Conservation (phyloP, 2,329 filamentous ascomycete genomes). For the Aspergillus sclerotialis region DNA sequence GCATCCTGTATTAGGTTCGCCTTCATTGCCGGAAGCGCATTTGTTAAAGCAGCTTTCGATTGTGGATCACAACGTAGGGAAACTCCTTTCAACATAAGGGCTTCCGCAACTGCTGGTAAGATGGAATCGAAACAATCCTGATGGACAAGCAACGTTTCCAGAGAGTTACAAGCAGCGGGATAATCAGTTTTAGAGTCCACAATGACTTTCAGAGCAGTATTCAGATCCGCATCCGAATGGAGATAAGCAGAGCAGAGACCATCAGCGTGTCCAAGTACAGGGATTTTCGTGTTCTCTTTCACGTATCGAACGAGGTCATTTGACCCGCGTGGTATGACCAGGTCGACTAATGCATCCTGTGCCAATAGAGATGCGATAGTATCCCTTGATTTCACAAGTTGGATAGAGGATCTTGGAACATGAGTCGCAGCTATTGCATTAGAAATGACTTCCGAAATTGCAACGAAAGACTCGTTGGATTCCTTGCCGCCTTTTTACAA, state of each 20-base stretch:
- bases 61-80: slow-evolving; percentile 69
- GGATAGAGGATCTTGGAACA: slow-evolving; percentile 80
- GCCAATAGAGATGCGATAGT: slow-evolving; percentile 81
- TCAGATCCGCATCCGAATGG: slow-evolving; percentile 65
- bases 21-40: slow-evolving; percentile 37
- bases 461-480: slow-evolving; percentile 87
- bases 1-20: slow-evolving; percentile 56
- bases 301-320: slow-evolving; percentile 88
- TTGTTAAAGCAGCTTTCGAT: slow-evolving; percentile 58
- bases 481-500: slow-evolving; percentile 72
- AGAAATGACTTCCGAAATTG: slow-evolving; percentile 81
- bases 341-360: slow-evolving; percentile 81
- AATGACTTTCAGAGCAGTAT: slow-evolving; percentile 67
- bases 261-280: slow-evolving; percentile 92
- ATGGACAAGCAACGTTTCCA: slow-evolving; percentile 88
- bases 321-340: slow-evolving; percentile 86
- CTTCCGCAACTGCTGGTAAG: slow-evolving; percentile 65
- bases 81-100: slow-evolving; percentile 70
- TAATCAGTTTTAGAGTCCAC: slow-evolving; percentile 93
- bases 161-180: slow-evolving; percentile 86
- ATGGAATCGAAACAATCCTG: slow-evolving; percentile 59
- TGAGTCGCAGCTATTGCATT: slow-evolving; percentile 62
- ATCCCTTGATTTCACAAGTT: slow-evolving; percentile 90
- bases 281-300: slow-evolving; percentile 86
- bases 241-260: slow-evolving; percentile 86